Conservation (phyloP, 768 basidiomycete genomes). For the Leccinum disarticulatum region DNA sequence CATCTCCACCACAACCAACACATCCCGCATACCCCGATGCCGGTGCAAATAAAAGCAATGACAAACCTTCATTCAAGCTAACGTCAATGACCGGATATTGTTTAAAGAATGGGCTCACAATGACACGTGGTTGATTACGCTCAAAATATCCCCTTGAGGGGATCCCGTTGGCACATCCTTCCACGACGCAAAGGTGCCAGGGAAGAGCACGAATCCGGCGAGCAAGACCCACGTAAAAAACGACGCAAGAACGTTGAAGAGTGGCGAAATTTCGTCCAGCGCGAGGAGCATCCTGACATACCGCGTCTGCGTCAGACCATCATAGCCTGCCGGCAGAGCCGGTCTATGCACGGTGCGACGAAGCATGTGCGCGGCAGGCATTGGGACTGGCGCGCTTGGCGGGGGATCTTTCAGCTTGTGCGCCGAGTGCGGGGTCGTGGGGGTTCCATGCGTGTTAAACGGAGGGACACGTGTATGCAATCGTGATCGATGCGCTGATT, state of each 20-base stretch:
- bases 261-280: constrained; percentile 50
- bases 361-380: constrained; percentile 18
- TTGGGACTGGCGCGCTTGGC: not conserved
- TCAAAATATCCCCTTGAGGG: constrained; percentile 35
- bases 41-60: constrained; percentile 55
- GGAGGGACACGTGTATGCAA: constrained; percentile 14
- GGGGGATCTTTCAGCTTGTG: constrained; percentile 6
- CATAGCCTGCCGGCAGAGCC: constrained; percentile 22
- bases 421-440: not conserved
- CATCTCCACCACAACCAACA: constrained; percentile 60
- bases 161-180: constrained; percentile 23
- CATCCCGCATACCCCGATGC: constrained; percentile 54
- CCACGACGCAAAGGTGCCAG: constrained; percentile 58
- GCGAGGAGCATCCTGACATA: constrained; percentile 66
- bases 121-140: constrained; percentile 42
- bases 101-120: constrained; percentile 37
- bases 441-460: not conserved
- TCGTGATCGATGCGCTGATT: constrained; percentile 19
- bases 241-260: constrained; percentile 49
- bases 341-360: constrained; percentile 22
- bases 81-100: constrained; percentile 4
- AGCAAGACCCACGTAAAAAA: constrained; percentile 66
- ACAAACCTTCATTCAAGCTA: constrained; percentile 40
- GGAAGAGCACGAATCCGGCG: constrained; percentile 62
- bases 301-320: constrained; percentile 38